phyloP scores from a whole-genome alignment of 2,329 filamentous ascomycete species.

The Exophiala aquamarina region DNA sequence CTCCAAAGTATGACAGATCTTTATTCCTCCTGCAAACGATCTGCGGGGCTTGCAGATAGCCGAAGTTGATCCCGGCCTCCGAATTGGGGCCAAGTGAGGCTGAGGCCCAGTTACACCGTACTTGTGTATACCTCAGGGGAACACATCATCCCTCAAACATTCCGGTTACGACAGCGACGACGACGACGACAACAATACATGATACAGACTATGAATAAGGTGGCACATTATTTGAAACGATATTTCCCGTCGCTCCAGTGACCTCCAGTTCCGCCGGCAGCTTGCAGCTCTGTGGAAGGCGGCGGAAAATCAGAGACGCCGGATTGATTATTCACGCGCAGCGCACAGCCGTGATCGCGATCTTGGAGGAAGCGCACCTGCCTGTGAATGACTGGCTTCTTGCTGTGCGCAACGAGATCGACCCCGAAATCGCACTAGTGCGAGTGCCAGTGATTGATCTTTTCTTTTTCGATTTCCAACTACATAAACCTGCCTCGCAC shows the following conservation, averaged over 20 bases:
- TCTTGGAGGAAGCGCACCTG: neutral
- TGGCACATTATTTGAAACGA: too few species aligned
- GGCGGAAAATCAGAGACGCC: too few species aligned
- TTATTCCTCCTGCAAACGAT: conserved; percentile 10
- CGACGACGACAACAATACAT: too few species aligned
- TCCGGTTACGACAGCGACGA: too few species aligned
- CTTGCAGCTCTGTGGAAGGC: too few species aligned
- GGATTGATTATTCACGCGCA: neutral
- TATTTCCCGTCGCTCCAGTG: too few species aligned
- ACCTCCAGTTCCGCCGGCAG: too few species aligned
- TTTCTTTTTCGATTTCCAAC: neutral
- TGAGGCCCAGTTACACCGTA: too few species aligned
- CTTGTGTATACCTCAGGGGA: neutral
- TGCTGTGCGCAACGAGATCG: too few species aligned
- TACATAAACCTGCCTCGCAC: conserved; percentile 4
- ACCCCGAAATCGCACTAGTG: neutral
- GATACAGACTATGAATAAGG: too few species aligned
- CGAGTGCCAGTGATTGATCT: neutral
- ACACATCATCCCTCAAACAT: too few species aligned
- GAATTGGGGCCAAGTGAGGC: conserved; percentile 9
- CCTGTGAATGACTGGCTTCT: too few species aligned
- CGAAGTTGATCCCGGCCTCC: conserved; percentile 19
- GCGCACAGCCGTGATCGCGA: neutral
- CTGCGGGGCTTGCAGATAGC: conserved; percentile 24
- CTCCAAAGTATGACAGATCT: conserved; percentile 19